Percentiles rank a stretch among this genome's conserved stretches.
phyloP scores from a whole-genome alignment of 306 rosid species.

The Canavalia gladiata region DNA sequence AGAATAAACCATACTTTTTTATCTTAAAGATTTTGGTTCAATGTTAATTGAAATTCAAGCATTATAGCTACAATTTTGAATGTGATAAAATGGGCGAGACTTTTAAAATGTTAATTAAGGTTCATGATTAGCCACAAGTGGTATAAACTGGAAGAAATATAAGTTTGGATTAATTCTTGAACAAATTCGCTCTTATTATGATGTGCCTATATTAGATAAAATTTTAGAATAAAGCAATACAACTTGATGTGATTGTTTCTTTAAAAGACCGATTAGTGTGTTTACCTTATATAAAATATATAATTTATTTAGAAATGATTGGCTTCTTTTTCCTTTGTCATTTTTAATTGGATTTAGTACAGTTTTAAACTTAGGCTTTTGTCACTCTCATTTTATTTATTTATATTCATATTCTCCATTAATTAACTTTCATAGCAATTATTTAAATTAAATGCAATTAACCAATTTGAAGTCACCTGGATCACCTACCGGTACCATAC shows the following conservation, averaged over 20 bases:
- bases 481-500: too few species aligned
- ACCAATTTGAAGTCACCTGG: not conserved
- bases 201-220: too few species aligned
- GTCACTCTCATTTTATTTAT: not conserved
- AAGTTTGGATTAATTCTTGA: too few species aligned
- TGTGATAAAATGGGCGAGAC: too few species aligned
- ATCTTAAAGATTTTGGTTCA: too few species aligned
- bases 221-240: not conserved
- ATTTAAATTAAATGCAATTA: not conserved
- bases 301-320: not conserved
- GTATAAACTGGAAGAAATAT: too few species aligned
- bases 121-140: too few species aligned
- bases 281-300: not conserved
- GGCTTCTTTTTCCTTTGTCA: not conserved
- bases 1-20: too few species aligned
- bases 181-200: too few species aligned
- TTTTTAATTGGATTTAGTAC: not conserved
- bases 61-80: too few species aligned
- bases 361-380: not conserved
- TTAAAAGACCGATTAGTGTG: not conserved
- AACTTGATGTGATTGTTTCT: not conserved
- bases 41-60: too few species aligned
- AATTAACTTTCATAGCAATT: not conserved
- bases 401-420: not conserved
- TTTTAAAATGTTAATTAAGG: too few species aligned